Evolutionary conservation across 2,329 filamentous ascomycete species (phyloP).

Genomic region (Botrytis squamosa): DNA sequence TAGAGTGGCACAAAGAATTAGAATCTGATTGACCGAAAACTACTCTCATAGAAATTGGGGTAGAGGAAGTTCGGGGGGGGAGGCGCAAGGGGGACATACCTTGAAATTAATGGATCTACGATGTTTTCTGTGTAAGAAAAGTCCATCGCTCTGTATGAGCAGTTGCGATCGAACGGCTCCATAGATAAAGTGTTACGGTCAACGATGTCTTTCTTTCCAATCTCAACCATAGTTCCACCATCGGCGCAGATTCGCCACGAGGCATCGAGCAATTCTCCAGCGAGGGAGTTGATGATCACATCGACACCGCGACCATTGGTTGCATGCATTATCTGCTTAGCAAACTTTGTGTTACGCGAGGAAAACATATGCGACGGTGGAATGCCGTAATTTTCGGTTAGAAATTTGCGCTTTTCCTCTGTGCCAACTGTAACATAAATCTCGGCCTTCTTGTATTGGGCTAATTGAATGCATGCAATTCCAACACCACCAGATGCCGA

Average conservation of each 20-base stretch:
- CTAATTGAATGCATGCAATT: constrained; percentile 37
- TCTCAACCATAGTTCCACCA: constrained; percentile 35
- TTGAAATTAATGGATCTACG: not conserved
- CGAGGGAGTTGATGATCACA: constrained; percentile 36
- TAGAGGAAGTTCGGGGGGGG: not conserved
- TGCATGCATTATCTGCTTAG: not conserved
- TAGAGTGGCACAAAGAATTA: not conserved
- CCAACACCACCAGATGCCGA: constrained; percentile 39
- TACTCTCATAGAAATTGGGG: not conserved
- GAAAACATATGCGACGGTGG: not conserved
- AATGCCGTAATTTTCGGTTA: not conserved
- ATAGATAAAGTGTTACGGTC: constrained; percentile 25
- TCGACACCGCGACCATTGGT: constrained; percentile 29
- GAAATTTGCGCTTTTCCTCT: constrained; percentile 5
- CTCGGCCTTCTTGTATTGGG: constrained; percentile 34
- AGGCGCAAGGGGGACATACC: not conserved
- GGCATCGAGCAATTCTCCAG: constrained; percentile 34
- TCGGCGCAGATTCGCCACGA: constrained; percentile 40
- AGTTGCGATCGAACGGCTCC: constrained; percentile 28
- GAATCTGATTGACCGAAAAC: not conserved
- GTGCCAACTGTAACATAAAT: constrained; percentile 41
- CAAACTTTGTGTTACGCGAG: not conserved
- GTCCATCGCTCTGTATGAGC: constrained; percentile 29
- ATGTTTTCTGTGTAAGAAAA: constrained; percentile 22
- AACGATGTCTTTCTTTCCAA: constrained; percentile 29